Percentiles rank a stretch among this genome's conserved stretches.
phyloP scores from a whole-genome alignment of 768 basidiomycete genomes.

The Paxillus involutus region DNA sequence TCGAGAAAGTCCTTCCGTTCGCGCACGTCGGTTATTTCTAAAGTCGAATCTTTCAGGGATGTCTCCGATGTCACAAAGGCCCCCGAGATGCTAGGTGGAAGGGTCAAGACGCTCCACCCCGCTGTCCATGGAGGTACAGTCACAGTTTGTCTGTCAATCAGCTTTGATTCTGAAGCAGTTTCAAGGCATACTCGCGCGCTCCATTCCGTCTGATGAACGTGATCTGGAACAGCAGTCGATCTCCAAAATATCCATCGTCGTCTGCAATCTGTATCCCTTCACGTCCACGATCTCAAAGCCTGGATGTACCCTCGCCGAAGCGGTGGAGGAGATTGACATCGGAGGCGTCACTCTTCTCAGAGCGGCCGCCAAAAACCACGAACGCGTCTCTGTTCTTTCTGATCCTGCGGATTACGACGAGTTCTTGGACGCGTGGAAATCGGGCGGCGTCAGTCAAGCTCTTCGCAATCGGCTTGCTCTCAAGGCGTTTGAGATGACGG shows the following conservation, averaged over 20 bases:
- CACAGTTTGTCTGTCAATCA: not conserved
- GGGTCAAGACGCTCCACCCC: conserved; percentile 98
- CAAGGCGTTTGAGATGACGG: conserved; percentile 97
- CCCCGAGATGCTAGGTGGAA: conserved; percentile 97
- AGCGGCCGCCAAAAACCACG: conserved; percentile 98
- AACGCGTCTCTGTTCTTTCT: conserved; percentile 84
- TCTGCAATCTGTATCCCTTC: conserved; percentile 99
- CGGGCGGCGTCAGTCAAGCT: conserved; percentile 70
- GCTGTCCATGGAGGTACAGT: conserved; percentile 90
- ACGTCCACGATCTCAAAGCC: conserved; percentile 86
- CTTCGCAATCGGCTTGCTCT: conserved; percentile 81
- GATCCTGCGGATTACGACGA: conserved; percentile 85
- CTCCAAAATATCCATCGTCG: conserved; percentile 92
- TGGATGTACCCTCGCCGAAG: conserved; percentile 85
- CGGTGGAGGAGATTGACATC: conserved; percentile 98
- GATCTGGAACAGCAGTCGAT: conserved; percentile 85
- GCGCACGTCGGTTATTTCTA: conserved; percentile 7
- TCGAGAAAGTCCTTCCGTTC: conserved; percentile 66
- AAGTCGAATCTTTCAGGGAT: conserved; percentile 56
- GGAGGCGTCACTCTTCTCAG: conserved; percentile 97
- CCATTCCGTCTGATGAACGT: conserved; percentile 84
- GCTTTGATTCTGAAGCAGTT: conserved; percentile 4
- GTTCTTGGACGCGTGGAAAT: conserved; percentile 77
- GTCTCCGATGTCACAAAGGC: conserved; percentile 97
- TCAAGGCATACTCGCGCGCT: conserved; percentile 89